phyloP scores from a whole-genome alignment of 2,329 filamentous ascomycete species.

The Colletotrichum shisoi region DNA sequence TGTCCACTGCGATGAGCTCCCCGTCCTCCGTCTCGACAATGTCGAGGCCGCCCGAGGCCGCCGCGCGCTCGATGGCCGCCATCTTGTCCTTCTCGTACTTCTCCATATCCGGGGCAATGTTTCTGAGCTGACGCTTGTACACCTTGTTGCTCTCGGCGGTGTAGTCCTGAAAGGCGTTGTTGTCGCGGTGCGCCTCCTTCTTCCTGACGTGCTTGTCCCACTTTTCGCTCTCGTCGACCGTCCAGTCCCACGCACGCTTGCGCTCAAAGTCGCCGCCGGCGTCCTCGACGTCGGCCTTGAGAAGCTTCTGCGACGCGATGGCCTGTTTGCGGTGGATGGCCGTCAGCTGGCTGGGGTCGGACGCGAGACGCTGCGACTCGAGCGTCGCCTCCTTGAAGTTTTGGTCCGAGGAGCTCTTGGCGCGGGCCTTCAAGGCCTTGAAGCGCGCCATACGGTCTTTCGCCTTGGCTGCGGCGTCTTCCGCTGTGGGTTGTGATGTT shows the following conservation, averaged over 20 bases:
- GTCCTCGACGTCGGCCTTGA: slow-evolving; percentile 89
- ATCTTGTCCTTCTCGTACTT: slow-evolving; percentile 88
- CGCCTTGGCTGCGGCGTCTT: slow-evolving; percentile 55
- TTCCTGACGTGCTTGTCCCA: slow-evolving; percentile 94
- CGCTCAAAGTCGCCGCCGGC: slow-evolving; percentile 92
- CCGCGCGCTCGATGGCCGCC: slow-evolving; percentile 82
- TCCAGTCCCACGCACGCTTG: slow-evolving; percentile 99
- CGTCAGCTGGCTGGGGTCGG: slow-evolving; percentile 78
- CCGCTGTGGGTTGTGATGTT: slow-evolving; percentile 34
- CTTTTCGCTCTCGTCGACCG: slow-evolving; percentile 87
- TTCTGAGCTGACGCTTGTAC: slow-evolving; percentile 88
- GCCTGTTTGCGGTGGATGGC: slow-evolving; percentile 85
- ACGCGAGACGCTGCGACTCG: slow-evolving; percentile 80
- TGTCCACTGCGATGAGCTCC: slow-evolving; percentile 92
- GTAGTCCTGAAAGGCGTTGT: slow-evolving; percentile 91
- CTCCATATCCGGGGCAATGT: slow-evolving; percentile 79
- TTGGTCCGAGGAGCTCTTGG: slow-evolving; percentile 72
- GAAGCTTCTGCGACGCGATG: slow-evolving; percentile 87
- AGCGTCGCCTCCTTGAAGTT: slow-evolving; percentile 86
- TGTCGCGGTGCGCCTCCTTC: slow-evolving; percentile 80
- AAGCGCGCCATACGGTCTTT: slow-evolving; percentile 81
- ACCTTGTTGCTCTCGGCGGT: slow-evolving; percentile 86
- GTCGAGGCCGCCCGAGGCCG: slow-evolving; percentile 83
- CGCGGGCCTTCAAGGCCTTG: slow-evolving; percentile 83
- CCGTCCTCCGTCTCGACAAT: slow-evolving; percentile 96